Conservation (phyloP, 2,329 filamentous ascomycete species). For the Claviceps spartinae region DNA sequence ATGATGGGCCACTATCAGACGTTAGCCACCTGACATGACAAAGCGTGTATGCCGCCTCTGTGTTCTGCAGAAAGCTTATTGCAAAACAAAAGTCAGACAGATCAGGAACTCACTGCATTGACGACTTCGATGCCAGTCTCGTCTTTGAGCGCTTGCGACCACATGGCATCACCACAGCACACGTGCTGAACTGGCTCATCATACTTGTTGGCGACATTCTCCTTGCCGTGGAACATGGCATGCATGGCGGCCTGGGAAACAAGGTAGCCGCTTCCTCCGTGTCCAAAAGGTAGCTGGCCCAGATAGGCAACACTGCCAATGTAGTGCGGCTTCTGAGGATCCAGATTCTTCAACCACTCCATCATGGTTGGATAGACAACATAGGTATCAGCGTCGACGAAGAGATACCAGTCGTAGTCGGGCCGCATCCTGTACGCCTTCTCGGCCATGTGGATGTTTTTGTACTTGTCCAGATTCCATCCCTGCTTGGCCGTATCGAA, state of each 20-base stretch:
- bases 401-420: conserved; percentile 44
- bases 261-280: conserved; percentile 43
- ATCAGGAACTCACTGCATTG: conserved; percentile 24
- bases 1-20: conserved; percentile 34
- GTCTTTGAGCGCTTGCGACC: conserved; percentile 31
- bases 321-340: conserved; percentile 31
- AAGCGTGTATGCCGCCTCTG: no score
- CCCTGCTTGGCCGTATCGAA: conserved; percentile 17
- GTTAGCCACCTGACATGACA: background rate
- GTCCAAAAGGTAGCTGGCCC: conserved; percentile 31
- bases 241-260: conserved; percentile 39
- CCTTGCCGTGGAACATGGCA: conserved; percentile 26
- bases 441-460: conserved; percentile 46
- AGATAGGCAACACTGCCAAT: conserved; percentile 35
- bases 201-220: conserved; percentile 31
- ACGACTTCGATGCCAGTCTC: conserved; percentile 27
- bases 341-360: conserved; percentile 31
- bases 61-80: background rate
- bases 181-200: conserved; percentile 26
- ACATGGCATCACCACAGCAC: conserved; percentile 40
- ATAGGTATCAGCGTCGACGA: conserved; percentile 46
- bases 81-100: background rate
- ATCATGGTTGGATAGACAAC: conserved; percentile 39
- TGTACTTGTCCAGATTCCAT: conserved; percentile 49
- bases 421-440: conserved; percentile 37